Base-by-base conservation (phyloP, 2,329 filamentous ascomycete genomes). In the Penicillium sp. region DNA sequence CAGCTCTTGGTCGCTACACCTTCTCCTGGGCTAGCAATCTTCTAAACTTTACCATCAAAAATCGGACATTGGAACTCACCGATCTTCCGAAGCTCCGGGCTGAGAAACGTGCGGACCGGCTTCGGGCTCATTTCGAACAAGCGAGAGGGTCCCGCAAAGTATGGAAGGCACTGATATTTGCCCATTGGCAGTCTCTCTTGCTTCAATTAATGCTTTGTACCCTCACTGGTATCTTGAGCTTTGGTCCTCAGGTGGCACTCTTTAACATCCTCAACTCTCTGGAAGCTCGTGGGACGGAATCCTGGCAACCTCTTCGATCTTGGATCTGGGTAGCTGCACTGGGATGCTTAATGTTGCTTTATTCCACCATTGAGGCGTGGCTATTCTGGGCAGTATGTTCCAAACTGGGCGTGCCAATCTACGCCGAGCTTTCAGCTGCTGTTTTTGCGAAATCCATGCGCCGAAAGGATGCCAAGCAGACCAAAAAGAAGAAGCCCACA, bases 371-470 rank as follows among this genome's bases (percentile, higher is more conserved):
- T 20, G 82, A 86, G 51, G 69, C 75, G 1, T 81, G 76, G 68
- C 60, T 83, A 11, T 80, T 76, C 51, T 88, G 82, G 80, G 65
- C 82, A 32, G 77, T 76, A 0, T 80, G 75, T 60, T 72, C 75
- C 1, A 73, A 77, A 35, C 57, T 89, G 8, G 72, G 73, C 30
- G 70, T 86, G 15, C 81, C 83, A 0, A 67, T 89, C 11, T 77
- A 82, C 35, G 74, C 79, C 17, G 80, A 88, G 51, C 66, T 92
- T 2, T 79, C 82, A 1, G 75, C 82, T 0, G 70, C 87, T 6
- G 75, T 90, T 11, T 90, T 89, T 51, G 76, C 81, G 42, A 92
- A 92, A 59, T 76, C 83, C 0, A 78, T 88, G 71, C 74, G 81
- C 29, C 75, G 81, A 32, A 90, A 90, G 57, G 85, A 89, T 58